Conservation (phyloP, 2,329 filamentous ascomycete species). For the Verticillium klebahnii region DNA sequence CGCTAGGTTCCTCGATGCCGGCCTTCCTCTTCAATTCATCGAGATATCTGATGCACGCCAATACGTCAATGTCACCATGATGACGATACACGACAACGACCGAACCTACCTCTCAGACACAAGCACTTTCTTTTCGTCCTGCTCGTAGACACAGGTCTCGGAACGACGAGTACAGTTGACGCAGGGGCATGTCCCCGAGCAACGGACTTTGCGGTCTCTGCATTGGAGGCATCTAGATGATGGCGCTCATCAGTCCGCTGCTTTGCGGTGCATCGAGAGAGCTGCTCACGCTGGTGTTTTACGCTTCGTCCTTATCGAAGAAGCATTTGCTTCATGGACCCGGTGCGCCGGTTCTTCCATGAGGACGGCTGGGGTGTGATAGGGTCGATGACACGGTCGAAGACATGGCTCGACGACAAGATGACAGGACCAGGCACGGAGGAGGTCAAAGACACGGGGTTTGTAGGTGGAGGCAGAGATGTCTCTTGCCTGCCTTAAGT, state of each 20-base stretch:
- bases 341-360: background rate
- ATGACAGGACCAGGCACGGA: too few species aligned
- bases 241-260: background rate
- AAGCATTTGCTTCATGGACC: background rate
- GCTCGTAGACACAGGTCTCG: conserved; percentile 7
- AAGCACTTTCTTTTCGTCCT: conserved; percentile 9
- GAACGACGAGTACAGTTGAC: conserved; percentile 4
- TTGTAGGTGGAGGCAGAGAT: too few species aligned
- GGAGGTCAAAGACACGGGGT: too few species aligned
- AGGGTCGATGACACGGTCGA: background rate
- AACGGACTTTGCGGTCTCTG: conserved; percentile 9
- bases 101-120: conserved; percentile 5
- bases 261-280: background rate
- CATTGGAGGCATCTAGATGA: conserved; percentile 3
- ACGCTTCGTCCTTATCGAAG: background rate
- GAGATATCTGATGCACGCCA: background rate
- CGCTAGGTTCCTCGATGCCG: background rate
- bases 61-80: background rate
- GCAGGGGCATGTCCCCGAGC: conserved; percentile 5
- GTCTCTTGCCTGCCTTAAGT: too few species aligned
- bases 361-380: background rate
- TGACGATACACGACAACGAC: too few species aligned
- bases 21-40: conserved; percentile 7
- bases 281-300: background rate
- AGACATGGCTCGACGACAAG: too few species aligned